These are phyloP conservation scores for Cynara cardunculus DNA, from an alignment of 129 eudicot genomes.

Conservation along the genomic window DNA sequence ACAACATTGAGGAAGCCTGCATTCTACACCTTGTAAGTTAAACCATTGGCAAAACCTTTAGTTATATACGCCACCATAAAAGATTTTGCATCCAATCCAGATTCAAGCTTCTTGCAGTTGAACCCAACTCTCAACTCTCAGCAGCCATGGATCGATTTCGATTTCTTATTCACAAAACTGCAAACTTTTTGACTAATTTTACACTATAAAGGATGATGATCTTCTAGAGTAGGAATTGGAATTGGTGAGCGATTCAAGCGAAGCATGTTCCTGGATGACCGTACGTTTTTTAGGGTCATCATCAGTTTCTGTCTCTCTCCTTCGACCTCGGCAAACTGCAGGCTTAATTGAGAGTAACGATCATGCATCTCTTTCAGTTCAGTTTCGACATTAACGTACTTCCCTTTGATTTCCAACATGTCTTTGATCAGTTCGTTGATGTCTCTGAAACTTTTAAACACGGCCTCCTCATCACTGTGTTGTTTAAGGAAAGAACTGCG, in stretches of 20 bases:
- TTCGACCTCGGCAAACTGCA: slow-evolving; percentile 97
- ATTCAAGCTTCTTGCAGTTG: background rate
- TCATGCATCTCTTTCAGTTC: slow-evolving; percentile 91
- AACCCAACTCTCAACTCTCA: background rate
- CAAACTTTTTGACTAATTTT: background rate
- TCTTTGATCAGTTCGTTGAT: slow-evolving; percentile 82
- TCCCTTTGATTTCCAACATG: slow-evolving; percentile 79
- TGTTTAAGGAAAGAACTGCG: slow-evolving; percentile 85
- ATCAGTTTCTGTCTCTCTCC: slow-evolving; percentile 90
- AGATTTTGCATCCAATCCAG: slow-evolving; percentile 17
- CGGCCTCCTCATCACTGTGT: slow-evolving; percentile 78
- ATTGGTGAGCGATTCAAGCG: slow-evolving; percentile 43
- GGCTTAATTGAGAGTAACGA: slow-evolving; percentile 89
- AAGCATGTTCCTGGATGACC: slow-evolving; percentile 53
- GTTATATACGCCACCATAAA: slow-evolving; percentile 34
- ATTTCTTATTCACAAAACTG: slow-evolving; percentile 31
- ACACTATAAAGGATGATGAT: slow-evolving; percentile 20
- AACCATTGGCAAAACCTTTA: slow-evolving; percentile 9
- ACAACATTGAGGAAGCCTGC: slow-evolving; percentile 18
- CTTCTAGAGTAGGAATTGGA: slow-evolving; percentile 27
- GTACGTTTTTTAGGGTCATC: slow-evolving; percentile 75
- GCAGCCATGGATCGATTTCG: background rate
- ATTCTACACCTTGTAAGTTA: slow-evolving; percentile 25
- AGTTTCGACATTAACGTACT: slow-evolving; percentile 50
- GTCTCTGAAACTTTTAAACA: slow-evolving; percentile 83